Conservation (phyloP, 2,329 filamentous ascomycete species). For the Cladosporium velox region DNA sequence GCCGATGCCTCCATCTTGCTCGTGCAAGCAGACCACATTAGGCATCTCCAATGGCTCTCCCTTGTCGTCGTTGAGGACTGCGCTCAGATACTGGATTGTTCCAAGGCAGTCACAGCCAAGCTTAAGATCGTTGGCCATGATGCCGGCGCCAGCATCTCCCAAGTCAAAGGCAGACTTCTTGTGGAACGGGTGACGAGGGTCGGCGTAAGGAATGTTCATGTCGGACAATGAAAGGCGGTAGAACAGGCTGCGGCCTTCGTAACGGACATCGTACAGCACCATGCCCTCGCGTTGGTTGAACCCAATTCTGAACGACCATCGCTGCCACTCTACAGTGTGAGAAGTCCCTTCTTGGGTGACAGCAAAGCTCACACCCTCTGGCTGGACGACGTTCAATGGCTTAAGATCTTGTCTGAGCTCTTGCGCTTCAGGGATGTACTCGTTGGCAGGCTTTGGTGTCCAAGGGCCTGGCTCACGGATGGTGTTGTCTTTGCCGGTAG, state of each 20-base stretch:
- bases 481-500: conserved; percentile 65
- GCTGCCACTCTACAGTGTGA: conserved; percentile 62
- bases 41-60: conserved; percentile 61
- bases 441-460: conserved; percentile 61
- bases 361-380: conserved; percentile 67
- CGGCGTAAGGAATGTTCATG: conserved; percentile 65
- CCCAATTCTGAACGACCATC: conserved; percentile 62
- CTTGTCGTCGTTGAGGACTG: conserved; percentile 60
- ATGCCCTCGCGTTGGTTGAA: conserved; percentile 67
- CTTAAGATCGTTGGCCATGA: conserved; percentile 69
- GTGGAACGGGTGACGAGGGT: conserved; percentile 68
- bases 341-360: conserved; percentile 54
- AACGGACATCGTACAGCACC: conserved; percentile 64
- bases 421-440: conserved; percentile 64
- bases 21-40: conserved; percentile 70
- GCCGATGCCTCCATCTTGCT: conserved; percentile 68
- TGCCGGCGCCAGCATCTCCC: conserved; percentile 65
- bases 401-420: conserved; percentile 54
- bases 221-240: conserved; percentile 67
- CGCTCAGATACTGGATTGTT: conserved; percentile 67
- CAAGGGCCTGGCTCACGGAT: conserved; percentile 58
- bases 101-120: conserved; percentile 72
- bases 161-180: conserved; percentile 72
- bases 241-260: conserved; percentile 60
- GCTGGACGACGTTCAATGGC: conserved; percentile 72